phyloP scores from a whole-genome alignment of 352 stramenopile genomes.

The Phytopythium boreale region DNA sequence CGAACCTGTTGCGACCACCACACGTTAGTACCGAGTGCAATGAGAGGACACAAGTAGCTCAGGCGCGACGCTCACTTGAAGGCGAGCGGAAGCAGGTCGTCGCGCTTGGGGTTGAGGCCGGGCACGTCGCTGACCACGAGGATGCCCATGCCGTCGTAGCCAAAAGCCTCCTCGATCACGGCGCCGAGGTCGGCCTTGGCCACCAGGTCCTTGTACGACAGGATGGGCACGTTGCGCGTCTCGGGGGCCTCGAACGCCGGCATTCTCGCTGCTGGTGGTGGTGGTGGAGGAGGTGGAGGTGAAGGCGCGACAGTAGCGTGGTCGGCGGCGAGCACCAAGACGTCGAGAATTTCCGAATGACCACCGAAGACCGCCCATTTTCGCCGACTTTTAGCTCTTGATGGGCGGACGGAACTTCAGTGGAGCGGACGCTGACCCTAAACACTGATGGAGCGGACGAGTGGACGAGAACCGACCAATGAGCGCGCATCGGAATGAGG shows the following conservation, averaged over 20 bases:
- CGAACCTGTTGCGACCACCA: slow-evolving; percentile 27
- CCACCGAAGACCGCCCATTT: neutral
- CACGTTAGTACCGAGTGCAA: neutral
- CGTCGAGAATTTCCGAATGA: neutral
- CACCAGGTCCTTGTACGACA: slow-evolving; percentile 55
- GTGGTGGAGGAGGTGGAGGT: neutral
- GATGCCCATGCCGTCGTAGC: slow-evolving; percentile 89
- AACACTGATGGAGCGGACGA: neutral
- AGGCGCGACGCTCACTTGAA: slow-evolving; percentile 27
- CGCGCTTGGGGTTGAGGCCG: slow-evolving; percentile 66
- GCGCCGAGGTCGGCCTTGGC: slow-evolving; percentile 40
- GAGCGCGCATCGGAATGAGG: neutral
- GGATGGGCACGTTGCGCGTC: slow-evolving; percentile 54
- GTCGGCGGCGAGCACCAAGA: neutral
- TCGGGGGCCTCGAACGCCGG: slow-evolving; percentile 14
- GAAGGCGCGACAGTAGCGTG: neutral
- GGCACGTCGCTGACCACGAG: slow-evolving; percentile 87
- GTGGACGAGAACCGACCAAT: neutral
- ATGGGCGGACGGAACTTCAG: neutral
- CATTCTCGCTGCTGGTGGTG: neutral
- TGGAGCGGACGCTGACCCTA: neutral
- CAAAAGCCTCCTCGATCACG: slow-evolving; percentile 81
- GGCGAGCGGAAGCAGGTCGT: slow-evolving; percentile 82
- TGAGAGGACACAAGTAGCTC: neutral
- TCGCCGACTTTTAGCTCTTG: neutral